Evolutionary conservation across 208 protist genomes (phyloP), one percentile per base, ranked within the genome.

Genomic region (Naegleria gruberi): DNA sequence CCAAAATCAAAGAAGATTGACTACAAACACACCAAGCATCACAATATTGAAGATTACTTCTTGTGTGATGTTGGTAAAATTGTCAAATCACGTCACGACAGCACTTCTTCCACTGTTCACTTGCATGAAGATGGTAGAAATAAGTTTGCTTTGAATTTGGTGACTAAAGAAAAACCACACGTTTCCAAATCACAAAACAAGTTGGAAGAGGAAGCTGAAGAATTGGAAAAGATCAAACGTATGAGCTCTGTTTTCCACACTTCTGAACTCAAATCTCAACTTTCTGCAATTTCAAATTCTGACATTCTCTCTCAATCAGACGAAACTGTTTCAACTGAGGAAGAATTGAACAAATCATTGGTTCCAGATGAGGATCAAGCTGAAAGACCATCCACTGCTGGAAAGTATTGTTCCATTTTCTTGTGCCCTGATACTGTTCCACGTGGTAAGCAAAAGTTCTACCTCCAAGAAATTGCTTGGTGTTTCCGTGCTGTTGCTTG

Each of bases 1-100:
- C 43, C 23, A 34, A 88, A 88, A 51, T 45, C 12, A 19, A 88
- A 42, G 41, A 88, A 88, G 34, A 88, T 88, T 88, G 84, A 88
- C 65, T 88, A 65, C 46, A 65, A 40, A n/a, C 84, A 88, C n/a
- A 43, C 15, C n/a, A 88, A 88, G 42, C 26, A 43, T n/a, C 84
- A 88, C 30, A 55, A 55, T 26, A 37, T 88, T 10, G 84, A 57
- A 41, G 84, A 88, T 65, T 65, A 65, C 42, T 55, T 43, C 34
- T 57, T 65, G 30, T 42, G 34, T 42, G 84, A 88, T 41, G 26
- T 88, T 65, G 84, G 84, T 34, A 84, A 84, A 84, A 30, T 84
- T 37, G 65, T 77, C 6, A 77, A 77, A 77, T 77, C 65, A 37
- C 17, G 30, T 30, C 30, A 77, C 30, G 65, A 77, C 8, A 77